Conservation (phyloP, 257 asterid species). For the Salvia splendens region DNA sequence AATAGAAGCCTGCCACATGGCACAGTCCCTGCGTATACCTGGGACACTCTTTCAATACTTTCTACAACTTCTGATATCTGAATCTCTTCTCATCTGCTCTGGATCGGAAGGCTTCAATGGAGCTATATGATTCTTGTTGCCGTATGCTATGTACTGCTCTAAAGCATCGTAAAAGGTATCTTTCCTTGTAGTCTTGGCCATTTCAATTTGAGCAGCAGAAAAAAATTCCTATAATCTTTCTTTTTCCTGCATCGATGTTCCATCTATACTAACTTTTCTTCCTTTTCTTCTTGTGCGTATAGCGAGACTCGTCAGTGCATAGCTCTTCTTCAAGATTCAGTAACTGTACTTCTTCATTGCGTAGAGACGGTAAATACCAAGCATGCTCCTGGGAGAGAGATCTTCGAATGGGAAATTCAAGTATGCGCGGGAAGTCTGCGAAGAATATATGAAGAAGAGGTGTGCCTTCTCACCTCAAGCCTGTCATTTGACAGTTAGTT, state of each 20-base stretch:
- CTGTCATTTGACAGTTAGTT: slow-evolving; percentile 15
- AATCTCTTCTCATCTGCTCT: slow-evolving; percentile 38
- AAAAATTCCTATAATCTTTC: slow-evolving; percentile 8
- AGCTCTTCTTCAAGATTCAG: slow-evolving; percentile 81
- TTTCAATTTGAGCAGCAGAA: slow-evolving; percentile 16
- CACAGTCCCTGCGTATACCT: slow-evolving; percentile 70
- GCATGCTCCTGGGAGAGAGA: slow-evolving; percentile 36
- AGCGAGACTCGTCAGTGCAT: slow-evolving; percentile 67
- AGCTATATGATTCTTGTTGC: slow-evolving; percentile 80
- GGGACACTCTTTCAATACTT: slow-evolving; percentile 69
- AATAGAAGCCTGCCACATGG: slow-evolving; percentile 59
- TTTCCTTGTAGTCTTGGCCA: slow-evolving; percentile 20
- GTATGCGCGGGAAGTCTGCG: slow-evolving; percentile 78
- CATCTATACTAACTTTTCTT: slow-evolving; percentile 21
- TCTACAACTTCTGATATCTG: slow-evolving; percentile 53
- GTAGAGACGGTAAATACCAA: slow-evolving; percentile 60
- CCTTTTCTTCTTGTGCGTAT: slow-evolving; percentile 22
- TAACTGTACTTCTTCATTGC: slow-evolving; percentile 73
- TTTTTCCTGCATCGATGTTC: slow-evolving; percentile 1
- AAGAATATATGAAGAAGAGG: slow-evolving; percentile 98
- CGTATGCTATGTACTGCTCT: slow-evolving; percentile 68
- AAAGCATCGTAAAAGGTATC: slow-evolving; percentile 76
- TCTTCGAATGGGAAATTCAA: slow-evolving; percentile 62
- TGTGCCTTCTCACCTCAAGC: slow-evolving; percentile 28
- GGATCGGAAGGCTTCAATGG: slow-evolving; percentile 51